These are phyloP conservation scores for Puccinia hordei DNA, from an alignment of 1,284 basidiomycete genomes.

Conservation along the genomic window DNA sequence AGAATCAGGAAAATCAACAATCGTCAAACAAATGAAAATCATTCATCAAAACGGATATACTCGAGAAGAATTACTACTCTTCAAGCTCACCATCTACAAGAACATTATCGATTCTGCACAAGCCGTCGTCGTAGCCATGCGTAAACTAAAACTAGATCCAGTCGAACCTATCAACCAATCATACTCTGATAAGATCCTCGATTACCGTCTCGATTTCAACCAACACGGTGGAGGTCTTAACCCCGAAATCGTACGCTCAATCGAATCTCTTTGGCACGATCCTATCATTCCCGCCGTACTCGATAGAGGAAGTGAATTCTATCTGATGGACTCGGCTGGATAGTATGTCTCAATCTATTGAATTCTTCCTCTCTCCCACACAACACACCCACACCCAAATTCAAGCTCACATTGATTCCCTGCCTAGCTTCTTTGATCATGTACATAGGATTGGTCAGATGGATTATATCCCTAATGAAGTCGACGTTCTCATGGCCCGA, in stretches of 20 bases:
- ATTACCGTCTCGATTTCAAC: constrained; percentile 62
- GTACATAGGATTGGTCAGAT: constrained; percentile 76
- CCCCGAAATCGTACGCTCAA: constrained; percentile 67
- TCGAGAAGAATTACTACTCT: constrained; percentile 75
- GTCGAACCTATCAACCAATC: constrained; percentile 74
- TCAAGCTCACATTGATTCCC: constrained; percentile 51
- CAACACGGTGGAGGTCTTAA: constrained; percentile 59
- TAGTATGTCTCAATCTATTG: constrained; percentile 68
- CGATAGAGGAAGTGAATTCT: constrained; percentile 85
- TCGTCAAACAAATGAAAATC: constrained; percentile 99
- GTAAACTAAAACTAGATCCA: constrained; percentile 83
- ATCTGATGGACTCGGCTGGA: constrained; percentile 90
- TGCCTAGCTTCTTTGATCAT: constrained; percentile 78
- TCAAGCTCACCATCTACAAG: constrained; percentile 70
- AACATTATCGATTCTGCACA: constrained; percentile 84
- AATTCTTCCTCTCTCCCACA: neutral
- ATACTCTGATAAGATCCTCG: constrained; percentile 62
- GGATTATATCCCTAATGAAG: constrained; percentile 82
- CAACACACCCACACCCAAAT: too few relatives aligned
- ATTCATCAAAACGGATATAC: constrained; percentile 94
- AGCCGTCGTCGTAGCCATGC: constrained; percentile 82
- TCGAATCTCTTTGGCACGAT: constrained; percentile 85
- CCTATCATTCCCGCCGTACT: constrained; percentile 82
- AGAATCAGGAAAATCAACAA: constrained; percentile 90
- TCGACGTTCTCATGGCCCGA: constrained; percentile 83